Evolutionary conservation across 2,329 filamentous ascomycete species (phyloP), one percentile per base, ranked within the genome.

Genomic region (Tolypocladium tropicale): DNA sequence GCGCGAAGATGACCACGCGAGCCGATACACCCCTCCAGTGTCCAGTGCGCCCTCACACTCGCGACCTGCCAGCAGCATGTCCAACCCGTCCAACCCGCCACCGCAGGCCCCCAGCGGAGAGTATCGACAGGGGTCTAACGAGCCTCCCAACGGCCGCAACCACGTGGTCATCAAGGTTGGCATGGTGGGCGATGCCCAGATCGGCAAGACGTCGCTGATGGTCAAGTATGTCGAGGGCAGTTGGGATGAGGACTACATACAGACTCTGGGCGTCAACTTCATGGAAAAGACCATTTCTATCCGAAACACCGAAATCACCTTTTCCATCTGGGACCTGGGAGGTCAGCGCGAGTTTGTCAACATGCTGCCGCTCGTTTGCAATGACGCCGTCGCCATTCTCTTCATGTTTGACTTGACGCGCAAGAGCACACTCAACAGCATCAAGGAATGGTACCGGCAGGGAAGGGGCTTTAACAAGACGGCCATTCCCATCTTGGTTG

Each of bases 281-380:
- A 99, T 99, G 94, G 94, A 99, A 73, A 99, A 99, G 81, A 99
- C 94, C 37, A 99, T 99, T 69, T 95, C 90, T 60, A 99, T 99
- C 73, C 89, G 94, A 60, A 99, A 99, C 74, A 99, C 94, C 18
- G 94, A 99, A 74, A 99, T 99, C 72, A 99, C 94, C 48, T 99
- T 99, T 75, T 96, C 91, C 59, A 99, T 99, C 69, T 99, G 94
- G 94, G 94, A 99, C 78, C 76, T 99, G 55, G 94, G 94, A 65
- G 94, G 94, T 62, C 94, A 99, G 77, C 87, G 94, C 68, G 94
- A 99, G 75, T 99, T 99, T 68, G 94, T 99, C 74, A 99, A 99
- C 78, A 99, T 99, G 94, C 78, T 99, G 59, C 94, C 94, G 25
- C 82, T 99, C n/a, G 94, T 99, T 58, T 99, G 94, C 79, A 99